Base-by-base conservation (phyloP, 257 asterid species). In the Solanum virginianum region DNA sequence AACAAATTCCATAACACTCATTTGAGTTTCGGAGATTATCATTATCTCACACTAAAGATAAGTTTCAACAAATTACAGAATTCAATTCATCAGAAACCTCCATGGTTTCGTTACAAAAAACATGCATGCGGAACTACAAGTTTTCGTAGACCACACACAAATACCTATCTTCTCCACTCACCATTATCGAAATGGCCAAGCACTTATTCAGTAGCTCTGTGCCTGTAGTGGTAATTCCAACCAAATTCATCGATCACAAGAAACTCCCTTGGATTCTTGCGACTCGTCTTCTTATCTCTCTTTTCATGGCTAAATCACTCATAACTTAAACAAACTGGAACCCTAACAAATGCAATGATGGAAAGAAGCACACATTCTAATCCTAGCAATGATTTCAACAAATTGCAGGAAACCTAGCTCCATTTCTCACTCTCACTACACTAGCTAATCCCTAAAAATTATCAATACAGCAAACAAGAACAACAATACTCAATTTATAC, bases 41-140 rank as follows among this genome's bases (percentile, higher is more conserved):
- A 70, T 70, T 80, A 80, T 26, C 49, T 55, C 65, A 26, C 22
- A 7, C 60, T 60, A 47, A 82, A 18, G 53, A 29, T 70, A 13
- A 70, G 63, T 77, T 77, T 62, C 85, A 82, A 82, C 85, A 82
- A 62, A 82, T 82, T 62, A 82, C 77, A 82, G 85, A 82, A 82
- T 59, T 62, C 60, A 59, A 60, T 82, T 82, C 75, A 82, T 66
- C 16, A 41, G 85, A 82, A 82, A 82, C 85, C 85, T 82, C 85
- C 85, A 59, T 49, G 85, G 85, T 59, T 82, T 82, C 85, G 16
- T 82, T 82, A 62, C 85, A 82, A 60, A 62, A 82, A 62, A 82
- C 77, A 62, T 62, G 62, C 62, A 82, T 62, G 85, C 2, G 60
- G 85, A 43, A 62, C 85, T 82, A 82, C 85, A 82, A 2, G 41